Evolutionary conservation across 176 grass and related monocot species (phyloP).

Genomic region (Carex cristatella): DNA sequence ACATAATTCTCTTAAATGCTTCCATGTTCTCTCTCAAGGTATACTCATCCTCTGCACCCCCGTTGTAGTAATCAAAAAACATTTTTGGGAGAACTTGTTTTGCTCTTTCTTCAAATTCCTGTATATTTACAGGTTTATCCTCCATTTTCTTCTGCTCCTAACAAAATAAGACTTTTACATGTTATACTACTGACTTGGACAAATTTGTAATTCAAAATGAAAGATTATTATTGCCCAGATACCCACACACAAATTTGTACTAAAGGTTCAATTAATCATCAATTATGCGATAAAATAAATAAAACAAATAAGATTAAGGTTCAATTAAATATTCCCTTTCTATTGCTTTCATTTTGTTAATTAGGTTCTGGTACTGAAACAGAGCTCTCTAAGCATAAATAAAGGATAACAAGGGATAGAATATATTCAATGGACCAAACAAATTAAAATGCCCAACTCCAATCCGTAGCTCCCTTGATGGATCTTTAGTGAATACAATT

Average conservation of each 20-base stretch:
- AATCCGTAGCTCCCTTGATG: not conserved
- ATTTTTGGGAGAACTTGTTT: slow-evolving; percentile 72
- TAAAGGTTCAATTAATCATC: not conserved
- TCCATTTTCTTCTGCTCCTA: slow-evolving; percentile 47
- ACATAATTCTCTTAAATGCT: slow-evolving; percentile 78
- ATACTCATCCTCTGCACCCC: slow-evolving; percentile 74
- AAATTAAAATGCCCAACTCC: not conserved
- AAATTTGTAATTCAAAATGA: not conserved
- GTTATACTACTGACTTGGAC: not conserved
- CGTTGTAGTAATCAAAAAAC: slow-evolving; percentile 70
- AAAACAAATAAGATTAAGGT: not conserved
- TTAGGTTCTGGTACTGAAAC: not conserved
- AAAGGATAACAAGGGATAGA: not conserved
- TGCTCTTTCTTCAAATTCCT: slow-evolving; percentile 64
- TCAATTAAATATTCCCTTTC: not conserved
- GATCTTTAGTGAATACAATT: not conserved
- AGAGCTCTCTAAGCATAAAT: not conserved
- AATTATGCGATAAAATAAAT: not conserved
- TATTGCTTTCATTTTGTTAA: not conserved
- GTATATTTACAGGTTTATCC: slow-evolving; percentile 58
- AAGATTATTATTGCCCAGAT: not conserved
- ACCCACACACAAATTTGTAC: not conserved
- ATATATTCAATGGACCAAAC: not conserved
- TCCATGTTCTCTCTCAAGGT: slow-evolving; percentile 77
- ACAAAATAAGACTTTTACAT: not conserved